Percentiles rank a stretch among this genome's conserved stretches.
phyloP scores from a whole-genome alignment of 2,329 filamentous ascomycete species.

The Pseudogymnoascus verrucosus region DNA sequence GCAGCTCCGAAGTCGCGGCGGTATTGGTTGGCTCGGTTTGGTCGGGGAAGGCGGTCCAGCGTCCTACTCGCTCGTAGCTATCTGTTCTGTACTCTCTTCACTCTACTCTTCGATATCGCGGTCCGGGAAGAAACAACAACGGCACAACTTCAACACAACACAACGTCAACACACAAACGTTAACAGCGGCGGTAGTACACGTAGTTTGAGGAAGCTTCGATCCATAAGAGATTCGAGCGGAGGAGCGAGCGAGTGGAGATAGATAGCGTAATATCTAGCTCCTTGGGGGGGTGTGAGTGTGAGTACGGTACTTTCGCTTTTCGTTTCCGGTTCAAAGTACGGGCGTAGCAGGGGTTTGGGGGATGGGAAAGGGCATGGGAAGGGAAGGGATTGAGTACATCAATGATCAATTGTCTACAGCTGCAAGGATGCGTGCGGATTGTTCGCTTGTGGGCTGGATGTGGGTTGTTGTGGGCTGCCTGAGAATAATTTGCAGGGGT shows the following conservation, averaged over 20 bases:
- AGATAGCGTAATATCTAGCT: conserved; percentile 2
- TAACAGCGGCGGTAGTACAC: neutral
- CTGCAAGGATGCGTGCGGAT: neutral
- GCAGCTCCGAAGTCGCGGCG: neutral
- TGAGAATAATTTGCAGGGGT: neutral
- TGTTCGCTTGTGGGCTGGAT: neutral
- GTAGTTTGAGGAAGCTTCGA: neutral
- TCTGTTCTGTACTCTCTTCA: neutral
- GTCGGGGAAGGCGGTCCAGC: neutral
- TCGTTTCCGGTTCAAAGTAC: neutral
- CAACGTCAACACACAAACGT: neutral
- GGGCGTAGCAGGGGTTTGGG: neutral
- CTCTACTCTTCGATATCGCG: neutral
- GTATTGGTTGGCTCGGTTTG: neutral
- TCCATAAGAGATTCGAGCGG: neutral
- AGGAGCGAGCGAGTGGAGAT: conserved; percentile 1
- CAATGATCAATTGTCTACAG: neutral
- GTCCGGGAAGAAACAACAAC: neutral
- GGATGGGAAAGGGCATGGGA: neutral
- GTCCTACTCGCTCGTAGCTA: neutral
- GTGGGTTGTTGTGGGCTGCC: neutral
- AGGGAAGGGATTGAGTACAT: neutral
- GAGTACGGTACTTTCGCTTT: neutral
- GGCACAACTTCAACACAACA: neutral
- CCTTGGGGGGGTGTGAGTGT: neutral